Percentiles rank a stretch among this genome's conserved stretches.
These are phyloP conservation scores for Marvania coccoides DNA, from an alignment of 139 green algal genomes.

Conservation along the genomic window DNA sequence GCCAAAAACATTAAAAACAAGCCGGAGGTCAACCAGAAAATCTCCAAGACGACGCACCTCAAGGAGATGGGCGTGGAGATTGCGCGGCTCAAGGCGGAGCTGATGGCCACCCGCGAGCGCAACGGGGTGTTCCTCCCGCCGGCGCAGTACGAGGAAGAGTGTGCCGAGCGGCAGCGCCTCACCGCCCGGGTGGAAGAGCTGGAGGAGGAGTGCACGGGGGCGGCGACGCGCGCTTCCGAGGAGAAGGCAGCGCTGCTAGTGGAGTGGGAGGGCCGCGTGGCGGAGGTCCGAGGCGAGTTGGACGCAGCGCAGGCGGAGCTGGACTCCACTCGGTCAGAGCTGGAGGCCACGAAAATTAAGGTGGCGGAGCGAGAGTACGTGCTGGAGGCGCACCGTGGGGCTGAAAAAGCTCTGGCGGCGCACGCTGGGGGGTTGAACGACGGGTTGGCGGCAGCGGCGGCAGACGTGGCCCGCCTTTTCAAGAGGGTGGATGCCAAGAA, in stretches of 20 bases:
- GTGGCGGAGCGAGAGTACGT: slow-evolving; percentile 35
- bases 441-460: slow-evolving; percentile 13
- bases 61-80: slow-evolving; percentile 93
- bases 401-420: slow-evolving; percentile 17
- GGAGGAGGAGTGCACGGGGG: slow-evolving; percentile 24
- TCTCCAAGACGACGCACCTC: slow-evolving; percentile 89
- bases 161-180: slow-evolving; percentile 45
- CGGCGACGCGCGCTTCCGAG: slow-evolving; percentile 19
- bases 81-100: slow-evolving; percentile 77
- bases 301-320: slow-evolving; percentile 18
- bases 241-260: slow-evolving; percentile 4
- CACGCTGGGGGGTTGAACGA: slow-evolving; percentile 20
- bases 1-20: slow-evolving; percentile 99
- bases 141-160: slow-evolving; percentile 63
- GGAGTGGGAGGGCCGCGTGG: neutral
- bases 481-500: slow-evolving; percentile 22
- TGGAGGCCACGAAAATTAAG: slow-evolving; percentile 7
- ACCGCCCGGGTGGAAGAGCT: slow-evolving; percentile 47
- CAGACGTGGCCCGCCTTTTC: slow-evolving; percentile 23
- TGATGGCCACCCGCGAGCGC: slow-evolving; percentile 79
- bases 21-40: slow-evolving; percentile 88
- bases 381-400: slow-evolving; percentile 26
- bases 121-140: slow-evolving; percentile 46
- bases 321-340: slow-evolving; percentile 4
- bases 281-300: slow-evolving; percentile 15